phyloP scores from a whole-genome alignment of 768 basidiomycete genomes.

The Kwoniella newhampshirensis region DNA sequence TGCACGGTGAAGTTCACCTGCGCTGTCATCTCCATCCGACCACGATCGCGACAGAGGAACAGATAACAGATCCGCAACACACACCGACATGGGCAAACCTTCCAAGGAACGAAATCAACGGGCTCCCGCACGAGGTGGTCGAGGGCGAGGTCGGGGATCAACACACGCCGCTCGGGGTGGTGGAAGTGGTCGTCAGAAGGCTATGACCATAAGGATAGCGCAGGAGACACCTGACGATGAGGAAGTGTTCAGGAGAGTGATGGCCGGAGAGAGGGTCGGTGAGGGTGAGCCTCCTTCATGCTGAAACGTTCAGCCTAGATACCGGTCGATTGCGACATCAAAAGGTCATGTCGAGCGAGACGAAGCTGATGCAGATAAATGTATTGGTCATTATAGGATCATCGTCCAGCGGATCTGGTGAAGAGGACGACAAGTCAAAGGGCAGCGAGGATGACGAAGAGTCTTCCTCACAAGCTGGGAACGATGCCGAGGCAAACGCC shows the following conservation, averaged over 20 bases:
- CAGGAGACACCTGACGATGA: conserved; percentile 13
- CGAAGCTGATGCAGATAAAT: neutral
- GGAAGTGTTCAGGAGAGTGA: conserved; percentile 14
- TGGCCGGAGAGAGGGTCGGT: conserved; percentile 19
- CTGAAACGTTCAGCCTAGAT: no score
- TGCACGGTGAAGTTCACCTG: no score
- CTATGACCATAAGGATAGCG: conserved; percentile 5
- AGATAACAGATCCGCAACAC: no score
- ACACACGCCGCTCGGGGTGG: conserved; percentile 10
- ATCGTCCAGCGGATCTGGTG: conserved; percentile 1
- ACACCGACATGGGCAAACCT: conserved; percentile 43
- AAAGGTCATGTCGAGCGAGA: no score
- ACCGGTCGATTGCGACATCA: no score
- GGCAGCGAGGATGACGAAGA: conserved; percentile 54
- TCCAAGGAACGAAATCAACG: conserved; percentile 37
- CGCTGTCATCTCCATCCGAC: no score
- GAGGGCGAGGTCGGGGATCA: conserved; percentile 30
- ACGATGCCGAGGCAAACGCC: neutral
- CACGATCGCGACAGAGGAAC: no score
- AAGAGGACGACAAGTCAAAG: neutral
- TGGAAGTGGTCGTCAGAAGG: conserved; percentile 26
- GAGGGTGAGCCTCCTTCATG: no score
- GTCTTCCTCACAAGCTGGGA: conserved; percentile 18
- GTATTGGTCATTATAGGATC: neutral
- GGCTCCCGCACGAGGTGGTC: conserved; percentile 21